Evolutionary conservation across 495 filamentous ascomycete species (phyloP).

Genomic region (Hypoxylon intermedium): DNA sequence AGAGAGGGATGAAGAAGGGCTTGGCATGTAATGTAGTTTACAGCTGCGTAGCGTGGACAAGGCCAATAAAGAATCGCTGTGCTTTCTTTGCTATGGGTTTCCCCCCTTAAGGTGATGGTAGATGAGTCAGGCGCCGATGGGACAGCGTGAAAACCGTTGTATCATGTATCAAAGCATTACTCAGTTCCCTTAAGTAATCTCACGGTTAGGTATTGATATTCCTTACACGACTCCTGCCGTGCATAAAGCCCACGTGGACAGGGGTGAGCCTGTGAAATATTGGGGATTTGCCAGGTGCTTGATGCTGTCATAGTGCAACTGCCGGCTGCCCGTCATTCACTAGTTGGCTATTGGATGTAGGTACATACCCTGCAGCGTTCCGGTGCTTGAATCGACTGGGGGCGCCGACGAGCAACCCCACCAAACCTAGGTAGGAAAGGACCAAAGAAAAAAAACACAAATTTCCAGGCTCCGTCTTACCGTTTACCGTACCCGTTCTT

Average conservation of each 20-base stretch:
- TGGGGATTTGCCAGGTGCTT: conserved; percentile 9
- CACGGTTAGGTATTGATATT: conserved; percentile 1
- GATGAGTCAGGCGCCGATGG: background rate
- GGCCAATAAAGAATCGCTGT: conserved; percentile 19
- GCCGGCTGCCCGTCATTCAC: conserved; percentile 9
- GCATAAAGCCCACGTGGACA: conserved; percentile 31
- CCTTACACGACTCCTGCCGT: conserved; percentile 29
- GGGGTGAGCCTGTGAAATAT: conserved; percentile 2
- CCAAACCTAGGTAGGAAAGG: too few species aligned
- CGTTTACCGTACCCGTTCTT: too few species aligned
- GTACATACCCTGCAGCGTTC: background rate
- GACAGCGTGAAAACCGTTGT: background rate
- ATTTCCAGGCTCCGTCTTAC: too few species aligned
- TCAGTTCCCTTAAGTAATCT: conserved; percentile 11
- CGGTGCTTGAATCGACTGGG: too few species aligned
- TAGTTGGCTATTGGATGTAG: too few species aligned
- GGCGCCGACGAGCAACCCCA: too few species aligned
- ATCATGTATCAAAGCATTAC: conserved; percentile 7
- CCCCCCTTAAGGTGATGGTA: too few species aligned
- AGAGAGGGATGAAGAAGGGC: conserved; percentile 9
- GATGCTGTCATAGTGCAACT: conserved; percentile 1
- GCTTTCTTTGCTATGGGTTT: conserved; percentile 3
- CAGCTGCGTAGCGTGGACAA: conserved; percentile 1
- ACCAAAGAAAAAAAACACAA: conserved; percentile 11
- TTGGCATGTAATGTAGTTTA: conserved; percentile 6